phyloP scores from a whole-genome alignment of 2,329 filamentous ascomycete species.

The Hypoxylon sp. region DNA sequence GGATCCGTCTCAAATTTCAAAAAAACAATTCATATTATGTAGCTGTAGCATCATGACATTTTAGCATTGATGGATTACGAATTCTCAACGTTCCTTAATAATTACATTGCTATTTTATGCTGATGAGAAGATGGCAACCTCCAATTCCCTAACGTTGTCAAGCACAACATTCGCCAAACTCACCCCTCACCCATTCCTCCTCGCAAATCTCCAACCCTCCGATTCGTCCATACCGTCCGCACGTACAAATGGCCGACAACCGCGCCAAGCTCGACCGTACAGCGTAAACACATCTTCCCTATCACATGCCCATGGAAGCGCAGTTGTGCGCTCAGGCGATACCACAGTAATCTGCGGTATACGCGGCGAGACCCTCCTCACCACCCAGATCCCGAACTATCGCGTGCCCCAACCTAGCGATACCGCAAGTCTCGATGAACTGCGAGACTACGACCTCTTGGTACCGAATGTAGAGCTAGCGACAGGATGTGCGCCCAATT shows the following conservation, averaged over 20 bases:
- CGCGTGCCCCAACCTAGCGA: conserved; percentile 53
- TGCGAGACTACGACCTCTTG: conserved; percentile 74
- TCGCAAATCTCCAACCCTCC: conserved; percentile 80
- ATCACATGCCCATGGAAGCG: conserved; percentile 88
- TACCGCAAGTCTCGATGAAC: conserved; percentile 52
- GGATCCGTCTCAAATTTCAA: conserved; percentile 24
- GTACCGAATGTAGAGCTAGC: conserved; percentile 94
- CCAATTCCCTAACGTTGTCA: conserved; percentile 58
- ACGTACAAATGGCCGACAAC: conserved; percentile 82
- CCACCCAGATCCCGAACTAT: conserved; percentile 76
- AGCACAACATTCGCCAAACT: conserved; percentile 85
- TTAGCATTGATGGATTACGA: conserved; percentile 12
- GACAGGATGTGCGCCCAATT: conserved; percentile 87
- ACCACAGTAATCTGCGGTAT: conserved; percentile 96
- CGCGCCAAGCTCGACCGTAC: conserved; percentile 74
- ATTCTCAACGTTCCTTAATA: not conserved
- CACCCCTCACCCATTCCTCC: conserved; percentile 86
- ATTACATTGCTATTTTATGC: too few relatives aligned
- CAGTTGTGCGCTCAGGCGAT: conserved; percentile 86
- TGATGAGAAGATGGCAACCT: conserved; percentile 49
- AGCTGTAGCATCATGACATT: conserved; percentile 24
- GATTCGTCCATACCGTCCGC: conserved; percentile 61
- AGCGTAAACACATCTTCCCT: conserved; percentile 84
- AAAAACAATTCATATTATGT: not conserved
- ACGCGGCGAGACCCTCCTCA: conserved; percentile 82